These are phyloP conservation scores for Limonomyces culmigenus DNA, from an alignment of 1,284 basidiomycete species.

Conservation along the genomic window DNA sequence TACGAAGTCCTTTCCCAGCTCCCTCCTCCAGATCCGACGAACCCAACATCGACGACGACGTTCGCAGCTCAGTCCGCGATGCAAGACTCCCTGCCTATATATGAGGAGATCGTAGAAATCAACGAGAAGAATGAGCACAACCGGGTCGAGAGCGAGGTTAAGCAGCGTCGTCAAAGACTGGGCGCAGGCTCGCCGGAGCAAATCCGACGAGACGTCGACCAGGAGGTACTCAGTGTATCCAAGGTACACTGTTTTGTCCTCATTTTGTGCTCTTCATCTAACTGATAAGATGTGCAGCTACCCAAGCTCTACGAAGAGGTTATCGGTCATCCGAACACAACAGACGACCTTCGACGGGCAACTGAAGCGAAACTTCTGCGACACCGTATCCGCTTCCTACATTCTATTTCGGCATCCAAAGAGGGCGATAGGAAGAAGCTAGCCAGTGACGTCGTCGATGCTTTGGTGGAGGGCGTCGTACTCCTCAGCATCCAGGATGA, in stretches of 20 bases:
- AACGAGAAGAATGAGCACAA: conserved; percentile 43
- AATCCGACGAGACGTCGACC: conserved; percentile 46
- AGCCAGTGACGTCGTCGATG: conserved; percentile 51
- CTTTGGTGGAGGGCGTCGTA: conserved; percentile 56
- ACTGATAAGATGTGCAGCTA: conserved; percentile 34
- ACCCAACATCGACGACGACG: conserved; percentile 45
- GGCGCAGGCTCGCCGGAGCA: conserved; percentile 51
- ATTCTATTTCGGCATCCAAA: conserved; percentile 30
- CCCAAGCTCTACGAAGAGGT: conserved; percentile 58
- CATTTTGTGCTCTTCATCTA: no score
- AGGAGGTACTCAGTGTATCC: conserved; percentile 44
- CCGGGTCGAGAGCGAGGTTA: conserved; percentile 44
- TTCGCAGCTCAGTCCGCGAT: conserved; percentile 44
- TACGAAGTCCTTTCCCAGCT: conserved; percentile 50
- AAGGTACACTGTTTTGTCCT: conserved; percentile 22
- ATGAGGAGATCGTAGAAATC: conserved; percentile 53
- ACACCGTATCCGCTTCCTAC: conserved; percentile 25
- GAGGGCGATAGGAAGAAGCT: conserved; percentile 32
- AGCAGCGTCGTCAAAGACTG: conserved; percentile 61
- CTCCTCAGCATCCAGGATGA: conserved; percentile 62
- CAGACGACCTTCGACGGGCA: conserved; percentile 50
- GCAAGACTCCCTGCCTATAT: conserved; percentile 44
- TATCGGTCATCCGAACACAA: conserved; percentile 58
- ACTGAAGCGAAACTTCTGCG: conserved; percentile 62
- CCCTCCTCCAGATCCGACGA: conserved; percentile 61